Evolutionary conservation across 306 rosid species (phyloP).

Genomic region (Glycyrrhiza uralensis): DNA sequence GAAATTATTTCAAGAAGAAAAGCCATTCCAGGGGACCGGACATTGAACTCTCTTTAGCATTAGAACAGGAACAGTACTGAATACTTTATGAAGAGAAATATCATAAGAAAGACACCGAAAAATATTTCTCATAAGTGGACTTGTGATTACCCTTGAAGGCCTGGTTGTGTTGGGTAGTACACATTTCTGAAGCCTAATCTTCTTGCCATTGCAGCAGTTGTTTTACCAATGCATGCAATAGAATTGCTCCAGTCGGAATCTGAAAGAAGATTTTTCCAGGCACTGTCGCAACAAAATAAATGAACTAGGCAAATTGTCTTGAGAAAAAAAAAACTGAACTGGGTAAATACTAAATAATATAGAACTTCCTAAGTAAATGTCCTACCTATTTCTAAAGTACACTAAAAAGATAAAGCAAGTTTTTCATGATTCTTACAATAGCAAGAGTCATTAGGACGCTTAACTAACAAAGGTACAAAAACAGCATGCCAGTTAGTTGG

Average conservation of each 20-base stretch:
- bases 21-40: not conserved
- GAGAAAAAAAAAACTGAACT: not conserved
- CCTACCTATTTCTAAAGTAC: slow-evolving; percentile 2
- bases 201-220: slow-evolving; percentile 78
- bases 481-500: slow-evolving; percentile 12
- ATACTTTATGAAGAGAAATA: not conserved
- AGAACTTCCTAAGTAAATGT: not conserved
- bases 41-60: no score
- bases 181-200: slow-evolving; percentile 78
- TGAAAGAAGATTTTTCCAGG: slow-evolving; percentile 74
- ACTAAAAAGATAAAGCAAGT: not conserved
- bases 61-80: no score
- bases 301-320: slow-evolving; percentile 24
- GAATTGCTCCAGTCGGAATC: slow-evolving; percentile 61
- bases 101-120: slow-evolving; percentile 1
- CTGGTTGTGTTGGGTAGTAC: slow-evolving; percentile 72
- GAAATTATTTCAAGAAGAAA: slow-evolving; percentile 10
- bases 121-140: not conserved
- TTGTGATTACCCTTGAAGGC: slow-evolving; percentile 83
- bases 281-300: slow-evolving; percentile 51
- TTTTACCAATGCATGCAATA: slow-evolving; percentile 96
- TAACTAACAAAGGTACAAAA: slow-evolving; percentile 5
- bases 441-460: not conserved
- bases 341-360: slow-evolving; percentile 1
- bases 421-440: not conserved